Evolutionary conservation across 257 asterid genomes (phyloP).

Genomic region (Solanum appendiculatum): DNA sequence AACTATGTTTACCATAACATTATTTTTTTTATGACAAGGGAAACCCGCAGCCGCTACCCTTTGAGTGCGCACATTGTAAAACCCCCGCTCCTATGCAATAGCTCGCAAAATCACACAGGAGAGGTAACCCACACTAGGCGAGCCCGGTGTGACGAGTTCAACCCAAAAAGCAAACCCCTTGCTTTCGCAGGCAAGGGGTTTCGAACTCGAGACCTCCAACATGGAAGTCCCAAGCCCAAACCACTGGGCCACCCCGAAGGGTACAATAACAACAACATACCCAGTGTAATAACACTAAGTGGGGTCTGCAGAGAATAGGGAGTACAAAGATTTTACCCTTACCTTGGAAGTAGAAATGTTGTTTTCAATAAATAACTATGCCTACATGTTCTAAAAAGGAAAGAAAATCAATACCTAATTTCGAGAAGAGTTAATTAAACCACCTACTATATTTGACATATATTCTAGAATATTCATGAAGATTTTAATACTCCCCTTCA

Average conservation of each 20-base stretch:
- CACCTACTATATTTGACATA: not conserved
- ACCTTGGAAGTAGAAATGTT: not conserved
- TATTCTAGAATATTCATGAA: not conserved
- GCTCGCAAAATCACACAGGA: no score
- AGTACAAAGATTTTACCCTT: not conserved
- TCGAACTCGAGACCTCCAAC: no score
- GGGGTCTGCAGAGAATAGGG: not conserved
- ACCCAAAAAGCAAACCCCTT: no score
- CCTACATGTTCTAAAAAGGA: not conserved
- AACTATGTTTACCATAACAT: not conserved
- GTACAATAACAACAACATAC: not conserved
- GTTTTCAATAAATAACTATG: not conserved
- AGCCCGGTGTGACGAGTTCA: no score
- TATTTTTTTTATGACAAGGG: no score
- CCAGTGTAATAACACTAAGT: not conserved
- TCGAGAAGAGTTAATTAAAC: not conserved
- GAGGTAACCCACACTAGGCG: no score
- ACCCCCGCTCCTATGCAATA: no score
- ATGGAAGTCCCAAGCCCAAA: no score
- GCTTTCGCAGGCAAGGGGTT: no score
- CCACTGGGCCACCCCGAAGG: no score
- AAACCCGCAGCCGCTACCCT: no score
- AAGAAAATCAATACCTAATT: not conserved
- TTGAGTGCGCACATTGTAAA: no score
- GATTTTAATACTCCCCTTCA: not conserved